Evolutionary conservation across 306 rosid genomes (phyloP), one percentile per base, ranked within the genome.

Genomic region (Trifolium repens): DNA sequence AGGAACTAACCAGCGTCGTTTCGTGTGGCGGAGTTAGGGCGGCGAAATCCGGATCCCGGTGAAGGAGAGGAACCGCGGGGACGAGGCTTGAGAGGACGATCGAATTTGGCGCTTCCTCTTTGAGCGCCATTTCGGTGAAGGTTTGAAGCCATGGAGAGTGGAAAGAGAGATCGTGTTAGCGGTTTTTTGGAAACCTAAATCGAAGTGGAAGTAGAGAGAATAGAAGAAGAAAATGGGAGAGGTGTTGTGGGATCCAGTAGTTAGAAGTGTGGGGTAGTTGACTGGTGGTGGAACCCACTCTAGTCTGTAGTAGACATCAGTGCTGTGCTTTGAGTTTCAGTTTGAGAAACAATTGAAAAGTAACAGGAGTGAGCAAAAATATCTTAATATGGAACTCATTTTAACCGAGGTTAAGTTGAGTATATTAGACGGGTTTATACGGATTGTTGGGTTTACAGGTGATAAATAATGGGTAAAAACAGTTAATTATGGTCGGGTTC

Each of bases 1-100:
- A 32, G 35, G 42, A 69, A 81, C 84, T 75, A 2, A 85, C 88
- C 88, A 57, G 84, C 88, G 44, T 67, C 79, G n/a, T 75, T 85
- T 35, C 85, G 50, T n/a, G 76, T 52, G 39, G 84, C 55, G 43
- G 75, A 24, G 73, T 24, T 16, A 61, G 81, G 58, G 67, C 88
- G 85, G 71, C 88, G 88, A 5, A 43, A 39, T 26, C 73, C 24
- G 46, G 84, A 85, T 75, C 84, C 88, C 53, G 81, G 81, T 49
- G 80, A 75, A 4, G 84, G 80, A 3, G 88, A 81, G 35, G 84
- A 61, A 16, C 71, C 72, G 2, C 84, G 75, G 16, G 57, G 76
- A 49, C 85, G 84, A 19, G 81, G 64, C 15, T 67, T 81, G 19
- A 78, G 74, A 6, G 84, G 70, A 49, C 88, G 85, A 78, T 84